Conservation (phyloP, 2,329 filamentous ascomycete genomes). For the Aureobasidium melanogenum region DNA sequence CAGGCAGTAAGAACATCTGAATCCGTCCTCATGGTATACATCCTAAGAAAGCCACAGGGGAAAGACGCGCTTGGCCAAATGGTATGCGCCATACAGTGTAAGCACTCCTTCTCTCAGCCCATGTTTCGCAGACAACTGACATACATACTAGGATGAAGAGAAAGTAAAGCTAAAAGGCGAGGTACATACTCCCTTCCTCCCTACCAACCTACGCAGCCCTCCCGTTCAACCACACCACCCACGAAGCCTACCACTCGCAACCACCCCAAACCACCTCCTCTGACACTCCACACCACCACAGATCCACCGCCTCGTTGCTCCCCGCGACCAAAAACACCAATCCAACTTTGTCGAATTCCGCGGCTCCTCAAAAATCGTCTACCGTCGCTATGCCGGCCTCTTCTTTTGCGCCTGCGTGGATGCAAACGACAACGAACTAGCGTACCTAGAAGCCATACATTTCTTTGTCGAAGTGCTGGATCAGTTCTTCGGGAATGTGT, state of each 20-base stretch:
- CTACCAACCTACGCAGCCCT: neutral
- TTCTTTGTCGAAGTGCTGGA: slow-evolving; percentile 99
- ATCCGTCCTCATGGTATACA: neutral
- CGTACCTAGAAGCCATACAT: slow-evolving; percentile 94
- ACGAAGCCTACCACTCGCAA: slow-evolving; percentile 6
- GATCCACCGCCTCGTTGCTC: slow-evolving; percentile 95
- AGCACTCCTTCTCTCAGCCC: slow-evolving; percentile 20
- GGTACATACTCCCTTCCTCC: slow-evolving; percentile 38
- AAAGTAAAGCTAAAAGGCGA: slow-evolving; percentile 99
- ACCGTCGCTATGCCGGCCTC: slow-evolving; percentile 90
- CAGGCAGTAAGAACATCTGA: slow-evolving; percentile 53
- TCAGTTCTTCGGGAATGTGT: slow-evolving; percentile 98
- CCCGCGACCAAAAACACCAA: slow-evolving; percentile 97
- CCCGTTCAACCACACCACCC: neutral
- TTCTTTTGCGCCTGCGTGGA: slow-evolving; percentile 99
- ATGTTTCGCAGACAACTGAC: neutral
- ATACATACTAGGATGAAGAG: slow-evolving; percentile 64
- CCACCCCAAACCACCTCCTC: slow-evolving; percentile 4
- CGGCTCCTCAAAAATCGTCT: slow-evolving; percentile 85
- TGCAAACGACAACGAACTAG: slow-evolving; percentile 96
- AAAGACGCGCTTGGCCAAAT: slow-evolving; percentile 96
- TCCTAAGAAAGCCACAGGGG: slow-evolving; percentile 51
- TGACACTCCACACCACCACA: slow-evolving; percentile 26
- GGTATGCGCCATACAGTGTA: slow-evolving; percentile 92
- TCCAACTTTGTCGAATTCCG: slow-evolving; percentile 97